phyloP scores from a whole-genome alignment of 768 basidiomycete genomes.

The Xerocomus spinulosus region DNA sequence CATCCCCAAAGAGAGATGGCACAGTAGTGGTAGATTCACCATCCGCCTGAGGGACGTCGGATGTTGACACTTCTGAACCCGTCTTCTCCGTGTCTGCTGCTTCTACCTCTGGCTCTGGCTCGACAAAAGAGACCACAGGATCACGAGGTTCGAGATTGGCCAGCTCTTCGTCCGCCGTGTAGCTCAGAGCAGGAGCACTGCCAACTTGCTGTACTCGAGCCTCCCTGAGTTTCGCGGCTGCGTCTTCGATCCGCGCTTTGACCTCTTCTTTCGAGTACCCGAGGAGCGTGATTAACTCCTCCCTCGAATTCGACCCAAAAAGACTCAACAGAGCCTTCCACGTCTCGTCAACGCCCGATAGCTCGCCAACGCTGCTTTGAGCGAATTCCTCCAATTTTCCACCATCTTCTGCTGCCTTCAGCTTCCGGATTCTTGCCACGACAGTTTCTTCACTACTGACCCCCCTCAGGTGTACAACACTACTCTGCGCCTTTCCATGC shows the following conservation, averaged over 20 bases:
- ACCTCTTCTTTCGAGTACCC: slow-evolving; percentile 92
- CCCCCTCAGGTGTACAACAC: slow-evolving; percentile 71
- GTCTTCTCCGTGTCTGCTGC: slow-evolving; percentile 32
- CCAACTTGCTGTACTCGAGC: slow-evolving; percentile 23
- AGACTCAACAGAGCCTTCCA: slow-evolving; percentile 90
- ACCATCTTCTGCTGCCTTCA: slow-evolving; percentile 59
- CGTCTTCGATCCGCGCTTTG: slow-evolving; percentile 71
- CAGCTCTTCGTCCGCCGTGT: slow-evolving; percentile 38
- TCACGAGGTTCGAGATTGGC: slow-evolving; percentile 51
- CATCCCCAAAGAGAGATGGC: slow-evolving; percentile 85
- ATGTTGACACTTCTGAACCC: slow-evolving; percentile 68
- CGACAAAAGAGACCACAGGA: slow-evolving; percentile 76
- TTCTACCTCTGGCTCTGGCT: slow-evolving; percentile 30
- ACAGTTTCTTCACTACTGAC: slow-evolving; percentile 74
- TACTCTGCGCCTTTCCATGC: slow-evolving; percentile 79
- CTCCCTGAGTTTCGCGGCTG: slow-evolving; percentile 68
- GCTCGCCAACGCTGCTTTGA: slow-evolving; percentile 41
- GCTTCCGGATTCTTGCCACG: slow-evolving; percentile 64
- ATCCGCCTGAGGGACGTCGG: slow-evolving; percentile 62
- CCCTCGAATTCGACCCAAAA: slow-evolving; percentile 84
- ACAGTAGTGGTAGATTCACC: slow-evolving; percentile 82
- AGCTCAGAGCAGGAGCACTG: slow-evolving; percentile 30
- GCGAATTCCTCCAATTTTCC: slow-evolving; percentile 62
- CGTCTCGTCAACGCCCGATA: slow-evolving; percentile 43
- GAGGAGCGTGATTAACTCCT: slow-evolving; percentile 84